Percentiles rank a stretch among this genome's conserved stretches.
These are phyloP conservation scores for Kwoniella bestiolae DNA, from an alignment of 768 basidiomycete genomes.

Conservation along the genomic window DNA sequence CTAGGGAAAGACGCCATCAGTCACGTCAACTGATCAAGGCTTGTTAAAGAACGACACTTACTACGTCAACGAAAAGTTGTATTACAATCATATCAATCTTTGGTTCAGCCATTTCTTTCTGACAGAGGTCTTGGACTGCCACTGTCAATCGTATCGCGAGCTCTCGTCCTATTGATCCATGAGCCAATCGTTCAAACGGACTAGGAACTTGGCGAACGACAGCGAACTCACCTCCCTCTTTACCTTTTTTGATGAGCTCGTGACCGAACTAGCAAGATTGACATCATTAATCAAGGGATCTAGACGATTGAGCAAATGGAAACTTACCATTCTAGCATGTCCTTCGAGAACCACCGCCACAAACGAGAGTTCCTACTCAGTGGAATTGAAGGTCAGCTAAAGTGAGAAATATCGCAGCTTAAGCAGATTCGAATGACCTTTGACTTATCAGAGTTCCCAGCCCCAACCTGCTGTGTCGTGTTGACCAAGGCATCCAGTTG, in stretches of 20 bases:
- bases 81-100: neutral
- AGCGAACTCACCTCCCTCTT: constrained; percentile 17
- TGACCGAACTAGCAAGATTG: constrained; percentile 18
- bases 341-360: constrained; percentile 29
- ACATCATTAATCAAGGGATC: neutral
- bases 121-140: neutral
- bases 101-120: constrained; percentile 1
- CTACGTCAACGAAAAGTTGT: constrained; percentile 36
- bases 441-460: neutral
- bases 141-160: neutral
- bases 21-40: neutral
- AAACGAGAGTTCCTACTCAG: constrained; percentile 3
- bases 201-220: neutral
- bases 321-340: constrained; percentile 26
- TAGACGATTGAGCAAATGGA: neutral
- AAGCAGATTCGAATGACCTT: neutral
- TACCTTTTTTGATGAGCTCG: constrained; percentile 4
- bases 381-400: neutral
- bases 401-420: neutral
- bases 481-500: neutral
- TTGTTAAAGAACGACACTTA: constrained; percentile 10
- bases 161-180: constrained; percentile 6
- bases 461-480: neutral
- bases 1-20: neutral
- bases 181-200: neutral